Base-by-base conservation (phyloP, 23 red algal genomes). In the Gracilaria domingensis region DNA sequence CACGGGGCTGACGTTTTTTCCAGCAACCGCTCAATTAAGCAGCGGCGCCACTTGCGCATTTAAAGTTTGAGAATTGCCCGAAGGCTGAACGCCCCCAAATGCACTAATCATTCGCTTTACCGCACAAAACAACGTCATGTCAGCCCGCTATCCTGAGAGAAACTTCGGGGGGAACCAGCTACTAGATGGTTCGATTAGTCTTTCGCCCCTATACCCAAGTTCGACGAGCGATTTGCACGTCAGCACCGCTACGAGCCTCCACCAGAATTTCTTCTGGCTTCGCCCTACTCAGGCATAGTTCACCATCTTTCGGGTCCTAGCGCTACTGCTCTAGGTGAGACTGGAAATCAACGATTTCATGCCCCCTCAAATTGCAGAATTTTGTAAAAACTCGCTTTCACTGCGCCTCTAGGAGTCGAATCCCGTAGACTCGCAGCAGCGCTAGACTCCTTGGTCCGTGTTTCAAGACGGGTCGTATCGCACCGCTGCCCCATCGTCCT, bases 371-470 rank as follows among this genome's bases (percentile, higher is more conserved):
- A 67, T 64, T 65, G 81, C 81, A 50, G 24, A 67, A 66, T 84
- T 69, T 84, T 50, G 51, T 34, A 60, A 56, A 58, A 81, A 54
- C 42, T 86, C 62, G 36, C 83, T 86, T 86, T 75, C 83, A 74
- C 83, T 86, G 36, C 83, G 65, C 83, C 83, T 69, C 30, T 38
- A 56, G 33, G 83, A 30, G 64, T 90, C 28, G 0, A 79, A 40
- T 76, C 92, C 92, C 81, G 58, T 82, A 65, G 84, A 96, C 94
- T 96, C 87, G 94, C 94, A 83, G 39, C 75, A 66, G 78, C 78
- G 94, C 81, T 96, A 91, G 94, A 96, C 94, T 96, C 94, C 94
- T 96, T 96, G 94, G 94, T 96, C 94, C 94, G 94, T 96, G 94
- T 96, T 96, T 96, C 94, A 96, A 96, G 94, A 91, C 80, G 87